Evolutionary conservation across 2,329 filamentous ascomycete species (phyloP).

Genomic region (Penicillium frequentans): DNA sequence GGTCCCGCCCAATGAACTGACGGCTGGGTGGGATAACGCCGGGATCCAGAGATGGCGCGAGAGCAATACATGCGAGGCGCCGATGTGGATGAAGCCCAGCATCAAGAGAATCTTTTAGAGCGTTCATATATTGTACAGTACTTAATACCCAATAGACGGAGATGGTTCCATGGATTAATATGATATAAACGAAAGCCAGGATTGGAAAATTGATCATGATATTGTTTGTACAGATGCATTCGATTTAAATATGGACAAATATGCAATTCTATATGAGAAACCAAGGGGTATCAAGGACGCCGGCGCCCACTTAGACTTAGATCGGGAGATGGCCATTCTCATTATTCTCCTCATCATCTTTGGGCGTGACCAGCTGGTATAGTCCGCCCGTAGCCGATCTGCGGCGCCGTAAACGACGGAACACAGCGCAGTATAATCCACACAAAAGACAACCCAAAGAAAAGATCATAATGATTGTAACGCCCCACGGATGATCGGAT

Average conservation of each 20-base stretch:
- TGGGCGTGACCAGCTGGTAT: slow-evolving; percentile 13
- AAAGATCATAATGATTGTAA: slow-evolving; percentile 6
- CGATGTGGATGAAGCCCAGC: slow-evolving; percentile 30
- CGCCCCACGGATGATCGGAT: slow-evolving; percentile 1
- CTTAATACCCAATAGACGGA: neutral
- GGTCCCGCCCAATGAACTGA: slow-evolving; percentile 8
- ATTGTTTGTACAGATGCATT: neutral
- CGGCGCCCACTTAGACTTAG: slow-evolving; percentile 7
- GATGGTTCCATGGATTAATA: neutral
- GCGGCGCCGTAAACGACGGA: neutral
- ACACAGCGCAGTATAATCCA: slow-evolving; percentile 13
- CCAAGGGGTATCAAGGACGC: slow-evolving; percentile 8
- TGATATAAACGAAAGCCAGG: neutral
- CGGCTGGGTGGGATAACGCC: slow-evolving; percentile 30
- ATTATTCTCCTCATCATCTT: slow-evolving; percentile 12
- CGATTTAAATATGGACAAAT: neutral
- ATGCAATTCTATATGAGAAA: slow-evolving; percentile 2
- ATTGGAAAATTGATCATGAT: neutral
- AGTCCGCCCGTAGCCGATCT: neutral
- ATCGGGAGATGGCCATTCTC: slow-evolving; percentile 8
- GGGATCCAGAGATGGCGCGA: slow-evolving; percentile 25
- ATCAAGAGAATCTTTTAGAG: slow-evolving; percentile 24
- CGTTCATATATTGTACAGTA: neutral
- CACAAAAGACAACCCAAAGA: slow-evolving; percentile 9
- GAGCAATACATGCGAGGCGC: slow-evolving; percentile 18